phyloP scores from a whole-genome alignment of 2,329 filamentous ascomycete genomes.

The Colletotrichum sp. region DNA sequence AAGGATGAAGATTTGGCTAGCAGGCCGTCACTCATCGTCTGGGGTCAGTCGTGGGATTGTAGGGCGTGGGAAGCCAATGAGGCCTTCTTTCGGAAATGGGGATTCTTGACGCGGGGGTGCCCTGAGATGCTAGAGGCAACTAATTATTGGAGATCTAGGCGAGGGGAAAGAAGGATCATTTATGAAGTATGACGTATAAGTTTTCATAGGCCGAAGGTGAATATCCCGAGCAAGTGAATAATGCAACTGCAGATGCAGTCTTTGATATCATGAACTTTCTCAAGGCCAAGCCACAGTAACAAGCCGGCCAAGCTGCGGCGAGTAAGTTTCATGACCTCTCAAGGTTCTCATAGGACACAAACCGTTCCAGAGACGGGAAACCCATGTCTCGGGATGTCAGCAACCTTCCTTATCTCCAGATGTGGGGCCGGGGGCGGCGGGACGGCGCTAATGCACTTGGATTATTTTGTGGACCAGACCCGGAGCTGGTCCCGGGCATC shows the following conservation, averaged over 20 bases:
- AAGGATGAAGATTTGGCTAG: neutral
- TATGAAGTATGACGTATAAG: neutral
- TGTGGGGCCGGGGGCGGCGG: neutral
- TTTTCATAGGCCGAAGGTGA: neutral
- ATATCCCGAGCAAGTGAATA: neutral
- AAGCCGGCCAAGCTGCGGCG: neutral
- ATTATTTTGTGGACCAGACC: neutral
- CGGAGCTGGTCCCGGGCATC: neutral
- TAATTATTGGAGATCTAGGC: constrained; percentile 25
- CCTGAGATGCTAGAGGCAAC: constrained; percentile 38
- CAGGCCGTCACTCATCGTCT: neutral
- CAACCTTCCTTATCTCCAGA: neutral
- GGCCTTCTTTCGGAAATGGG: constrained; percentile 50
- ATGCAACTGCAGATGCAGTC: neutral
- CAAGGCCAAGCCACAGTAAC: neutral
- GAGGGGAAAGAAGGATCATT: neutral
- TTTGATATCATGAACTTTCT: neutral
- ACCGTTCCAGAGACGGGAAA: rapidly evolving
- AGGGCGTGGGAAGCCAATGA: constrained; percentile 52
- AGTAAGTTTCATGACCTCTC: neutral
- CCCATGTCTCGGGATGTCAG: neutral
- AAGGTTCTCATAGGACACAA: rapidly evolving
- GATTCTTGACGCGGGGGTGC: constrained; percentile 38
- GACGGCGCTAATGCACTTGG: neutral
- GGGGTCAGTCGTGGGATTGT: constrained; percentile 32